Conservation (phyloP, 1,139 yeast species). For the Yamadazyma blattariae region DNA sequence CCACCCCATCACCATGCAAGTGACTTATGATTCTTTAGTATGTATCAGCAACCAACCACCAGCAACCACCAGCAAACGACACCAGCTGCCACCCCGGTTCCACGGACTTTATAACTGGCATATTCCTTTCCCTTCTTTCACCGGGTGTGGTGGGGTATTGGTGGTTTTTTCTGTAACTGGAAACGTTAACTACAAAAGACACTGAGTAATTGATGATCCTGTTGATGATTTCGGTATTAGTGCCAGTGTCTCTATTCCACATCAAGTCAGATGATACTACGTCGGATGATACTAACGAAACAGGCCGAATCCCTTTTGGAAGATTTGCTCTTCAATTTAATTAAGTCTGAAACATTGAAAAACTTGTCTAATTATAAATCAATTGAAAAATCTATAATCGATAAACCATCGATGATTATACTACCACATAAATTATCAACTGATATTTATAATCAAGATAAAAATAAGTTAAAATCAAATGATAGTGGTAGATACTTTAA, state of each 20-base stretch:
- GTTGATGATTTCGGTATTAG: too few species aligned
- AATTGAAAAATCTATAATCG: conserved; percentile 17
- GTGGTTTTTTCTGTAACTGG: too few species aligned
- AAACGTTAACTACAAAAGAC: background rate
- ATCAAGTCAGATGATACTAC: too few species aligned
- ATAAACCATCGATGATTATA: conserved; percentile 5
- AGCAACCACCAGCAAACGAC: background rate
- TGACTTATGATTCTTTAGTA: conserved; percentile 8
- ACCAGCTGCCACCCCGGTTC: too few species aligned
- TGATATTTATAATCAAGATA: conserved; percentile 44
- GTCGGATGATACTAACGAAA: conserved; percentile 1
- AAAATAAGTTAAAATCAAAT: conserved; percentile 33
- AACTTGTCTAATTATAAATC: conserved; percentile 26
- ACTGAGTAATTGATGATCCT: too few species aligned
- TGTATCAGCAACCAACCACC: conserved; percentile 1
- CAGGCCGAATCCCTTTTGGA: conserved; percentile 30
- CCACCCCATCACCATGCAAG: conserved; percentile 1
- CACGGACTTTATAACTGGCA: too few species aligned
- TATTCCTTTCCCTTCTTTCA: too few species aligned
- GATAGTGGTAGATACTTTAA: conserved; percentile 57
- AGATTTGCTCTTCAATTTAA: conserved; percentile 35
- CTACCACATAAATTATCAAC: conserved; percentile 15
- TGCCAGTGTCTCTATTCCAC: too few species aligned
- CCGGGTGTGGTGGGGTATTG: too few species aligned
- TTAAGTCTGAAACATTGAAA: conserved; percentile 32